Evolutionary conservation across 257 asterid species (phyloP), one percentile per base, ranked within the genome.

Genomic region (Nicotiana attenuata): DNA sequence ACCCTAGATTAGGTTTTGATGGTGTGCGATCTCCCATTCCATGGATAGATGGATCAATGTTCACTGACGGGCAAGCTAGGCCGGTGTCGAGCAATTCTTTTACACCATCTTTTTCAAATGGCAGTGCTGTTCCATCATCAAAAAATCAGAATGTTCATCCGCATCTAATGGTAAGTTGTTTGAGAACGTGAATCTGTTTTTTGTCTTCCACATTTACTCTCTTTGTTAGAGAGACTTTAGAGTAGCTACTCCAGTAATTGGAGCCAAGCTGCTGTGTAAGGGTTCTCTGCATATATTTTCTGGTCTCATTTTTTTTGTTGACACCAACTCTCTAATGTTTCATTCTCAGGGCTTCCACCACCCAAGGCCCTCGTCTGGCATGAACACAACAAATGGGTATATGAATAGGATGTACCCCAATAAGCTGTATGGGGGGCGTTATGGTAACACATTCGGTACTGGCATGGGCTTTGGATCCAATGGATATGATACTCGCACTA

Each of bases 31-130:
- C 96, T 13, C 93, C 92, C 14, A 57, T 87, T 59, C 91, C 97
- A 63, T 91, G 97, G 97, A 56, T 87, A 56, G 97, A 93, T 61
- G 78, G 81, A 17, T 88, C 92, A 17, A 92, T 89, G 76, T 89
- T 79, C 82, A 73, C 91, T n/a, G 96, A 89, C 67, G 97, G 87
- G 64, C 94, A 91, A 83, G 83, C 81, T 3, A 90, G 89, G 88
- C 87, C 90, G 7, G 80, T 87, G 9, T 85, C 85, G 14, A 85
- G 82, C 80, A 84, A 92, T 19, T 77, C 95, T 22, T 78, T 87
- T 89, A 80, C 87, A 5, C 85, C 93, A 0, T 82, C 96, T 1
- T 15, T 85, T 67, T 81, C 86, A 17, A 91, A 75, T 47, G 92
- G 90, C 61, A 89, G 78, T 69, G 79, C 82, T 14, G 83, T 80